Conservation (phyloP, 495 filamentous ascomycete genomes). For the Beverwykella pulmonaria region DNA sequence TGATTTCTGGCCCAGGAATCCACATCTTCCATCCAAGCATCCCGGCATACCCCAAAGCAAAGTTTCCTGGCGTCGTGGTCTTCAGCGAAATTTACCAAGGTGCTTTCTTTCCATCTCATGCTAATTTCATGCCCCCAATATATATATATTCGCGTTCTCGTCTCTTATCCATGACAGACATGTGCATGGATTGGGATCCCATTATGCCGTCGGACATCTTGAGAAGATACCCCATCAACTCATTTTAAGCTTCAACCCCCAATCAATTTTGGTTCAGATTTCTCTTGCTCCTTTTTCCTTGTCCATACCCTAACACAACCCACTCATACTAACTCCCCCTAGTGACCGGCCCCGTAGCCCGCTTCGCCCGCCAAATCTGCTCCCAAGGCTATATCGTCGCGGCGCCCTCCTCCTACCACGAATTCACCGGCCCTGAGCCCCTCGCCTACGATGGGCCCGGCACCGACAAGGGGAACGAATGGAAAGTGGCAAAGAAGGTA, state of each 20-base stretch:
- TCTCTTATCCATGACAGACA: too few relatives aligned
- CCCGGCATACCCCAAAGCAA: constrained; percentile 80
- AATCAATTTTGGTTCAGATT: not conserved
- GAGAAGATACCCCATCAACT: too few relatives aligned
- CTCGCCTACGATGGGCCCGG: constrained; percentile 85
- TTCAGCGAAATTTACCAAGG: constrained; percentile 98
- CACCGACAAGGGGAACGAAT: constrained; percentile 84
- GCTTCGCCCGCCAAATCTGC: constrained; percentile 90
- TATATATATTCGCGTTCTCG: too few relatives aligned
- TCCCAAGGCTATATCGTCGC: constrained; percentile 93
- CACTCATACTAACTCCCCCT: too few relatives aligned
- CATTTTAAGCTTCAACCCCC: too few relatives aligned
- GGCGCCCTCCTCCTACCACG: constrained; percentile 88
- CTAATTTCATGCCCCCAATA: too few relatives aligned
- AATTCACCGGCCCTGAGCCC: constrained; percentile 84
- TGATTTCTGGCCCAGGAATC: constrained; percentile 60
- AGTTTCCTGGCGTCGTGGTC: constrained; percentile 86
- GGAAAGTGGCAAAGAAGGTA: constrained; percentile 81
- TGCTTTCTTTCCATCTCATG: constrained; percentile 49
- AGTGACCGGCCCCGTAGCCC: constrained; percentile 91
- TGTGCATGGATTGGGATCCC: too few relatives aligned
- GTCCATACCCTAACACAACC: too few relatives aligned
- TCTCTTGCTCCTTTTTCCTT: constrained; percentile 9
- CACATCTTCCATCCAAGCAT: constrained; percentile 88
- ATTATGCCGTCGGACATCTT: too few relatives aligned